Base-by-base conservation (phyloP, 179 eudicot genomes). In the Beta macrorhiza region DNA sequence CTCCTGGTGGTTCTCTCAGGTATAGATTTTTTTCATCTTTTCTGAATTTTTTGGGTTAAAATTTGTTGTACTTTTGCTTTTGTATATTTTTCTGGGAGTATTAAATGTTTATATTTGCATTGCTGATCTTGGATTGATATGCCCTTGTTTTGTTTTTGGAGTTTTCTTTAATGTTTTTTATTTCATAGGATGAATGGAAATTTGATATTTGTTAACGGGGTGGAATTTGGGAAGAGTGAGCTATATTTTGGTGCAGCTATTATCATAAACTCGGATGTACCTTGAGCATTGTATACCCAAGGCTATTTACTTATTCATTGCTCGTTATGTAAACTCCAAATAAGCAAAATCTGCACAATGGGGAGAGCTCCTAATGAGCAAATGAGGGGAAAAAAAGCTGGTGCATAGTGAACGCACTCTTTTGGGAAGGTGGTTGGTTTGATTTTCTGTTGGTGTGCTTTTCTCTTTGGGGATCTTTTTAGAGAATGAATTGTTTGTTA, bases 1-100 rank as follows among this genome's bases (percentile, higher is more conserved):
- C 93, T 42, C 82, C 90, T 77, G 98, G 98, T 76, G 98, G 98
- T 20, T 89, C 96, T n/a, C 86, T 91, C 20, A 91, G 97, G 98
- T 93, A 7, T 44, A 16, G 7, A 5, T 1, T 71, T 67, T 8
- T 10, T 37, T 49, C 12, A 13, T 74, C 13, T 51, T 59, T 72
- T 8, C 49, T 42, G 32, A 19, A 11, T 67, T 76, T 37, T 61
- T 63, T 53, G 42, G 22, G 57, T 20, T 57, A 20, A 56, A 2
- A 57, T 25, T 76, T 76, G 32, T 76, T 56, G 64, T 5, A 4
- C 5, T 57, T 55, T 51, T 3, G 32, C 8, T 8, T 64, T 20
- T 64, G 15, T 64, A 11, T 67, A 57, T 16, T 42, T 2, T 49
- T 51, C 9, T 72, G 17, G 53, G n/a, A 17, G 47, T 55, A 55